Evolutionary conservation across 2,329 filamentous ascomycete species (phyloP).

Genomic region (Dothideomycetes sp.): DNA sequence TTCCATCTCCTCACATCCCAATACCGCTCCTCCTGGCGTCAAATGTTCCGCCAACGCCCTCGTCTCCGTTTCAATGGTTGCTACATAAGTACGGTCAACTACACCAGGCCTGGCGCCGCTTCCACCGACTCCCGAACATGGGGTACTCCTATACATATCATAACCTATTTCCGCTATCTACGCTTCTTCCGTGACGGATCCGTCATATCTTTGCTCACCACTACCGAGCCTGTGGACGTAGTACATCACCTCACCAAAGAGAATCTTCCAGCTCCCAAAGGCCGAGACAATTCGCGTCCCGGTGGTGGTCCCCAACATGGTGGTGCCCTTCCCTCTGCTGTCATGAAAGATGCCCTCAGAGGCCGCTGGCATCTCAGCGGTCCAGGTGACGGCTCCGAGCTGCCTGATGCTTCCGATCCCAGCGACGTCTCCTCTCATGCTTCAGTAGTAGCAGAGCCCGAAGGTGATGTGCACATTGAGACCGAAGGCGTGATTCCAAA

Average conservation of each 20-base stretch:
- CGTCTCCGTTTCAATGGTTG: constrained; percentile 88
- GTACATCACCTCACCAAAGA: constrained; percentile 73
- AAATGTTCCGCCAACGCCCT: constrained; percentile 71
- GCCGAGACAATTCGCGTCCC: constrained; percentile 2
- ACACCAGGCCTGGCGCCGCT: constrained; percentile 70
- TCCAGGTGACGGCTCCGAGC: constrained; percentile 24
- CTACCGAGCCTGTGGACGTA: constrained; percentile 71
- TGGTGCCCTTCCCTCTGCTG: constrained; percentile 32
- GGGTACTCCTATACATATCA: constrained; percentile 78
- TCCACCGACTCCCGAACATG: constrained; percentile 62
- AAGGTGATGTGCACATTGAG: constrained; percentile 69
- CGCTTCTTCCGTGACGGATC: constrained; percentile 89
- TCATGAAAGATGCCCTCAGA: constrained; percentile 58
- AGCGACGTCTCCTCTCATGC: constrained; percentile 6
- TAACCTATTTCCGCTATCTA: constrained; percentile 96
- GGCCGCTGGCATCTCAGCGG: constrained; percentile 58
- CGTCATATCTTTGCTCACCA: constrained; percentile 69
- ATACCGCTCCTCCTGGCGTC: constrained; percentile 33
- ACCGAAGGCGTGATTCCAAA: constrained; percentile 70
- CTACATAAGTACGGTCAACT: constrained; percentile 96
- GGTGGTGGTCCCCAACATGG: constrained; percentile 14
- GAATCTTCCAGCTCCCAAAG: constrained; percentile 38
- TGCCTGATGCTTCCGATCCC: too few relatives aligned
- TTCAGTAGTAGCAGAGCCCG: constrained; percentile 33
- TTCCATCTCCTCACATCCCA: constrained; percentile 17